Conservation (phyloP, 2,329 filamentous ascomycete species). For the Madurella fahalii region DNA sequence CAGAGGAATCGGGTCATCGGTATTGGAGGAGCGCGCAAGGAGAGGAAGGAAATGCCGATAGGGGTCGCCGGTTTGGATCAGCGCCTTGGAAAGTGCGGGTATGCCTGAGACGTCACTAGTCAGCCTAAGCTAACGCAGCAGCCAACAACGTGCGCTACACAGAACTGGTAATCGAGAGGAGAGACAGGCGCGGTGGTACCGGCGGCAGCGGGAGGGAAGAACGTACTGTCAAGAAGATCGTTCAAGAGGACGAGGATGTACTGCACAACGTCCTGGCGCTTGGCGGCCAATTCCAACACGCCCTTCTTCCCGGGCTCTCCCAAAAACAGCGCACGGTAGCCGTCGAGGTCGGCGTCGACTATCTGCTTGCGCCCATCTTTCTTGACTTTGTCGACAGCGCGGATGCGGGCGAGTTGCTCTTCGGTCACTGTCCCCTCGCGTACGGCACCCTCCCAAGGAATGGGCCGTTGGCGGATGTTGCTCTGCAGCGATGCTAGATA, state of each 20-base stretch:
- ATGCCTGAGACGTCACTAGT: slow-evolving; percentile 55
- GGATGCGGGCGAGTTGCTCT: slow-evolving; percentile 90
- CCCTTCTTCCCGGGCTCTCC: slow-evolving; percentile 65
- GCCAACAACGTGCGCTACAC: not conserved
- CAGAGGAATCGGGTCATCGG: slow-evolving; percentile 77
- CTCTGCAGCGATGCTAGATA: slow-evolving; percentile 84
- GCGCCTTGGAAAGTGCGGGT: slow-evolving; percentile 69
- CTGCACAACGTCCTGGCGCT: slow-evolving; percentile 86
- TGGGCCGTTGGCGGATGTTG: slow-evolving; percentile 93
- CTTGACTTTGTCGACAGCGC: slow-evolving; percentile 91
- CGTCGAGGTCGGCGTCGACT: slow-evolving; percentile 73
- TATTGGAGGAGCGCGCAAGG: slow-evolving; percentile 69
- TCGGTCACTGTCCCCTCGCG: slow-evolving; percentile 91
- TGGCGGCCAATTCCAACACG: slow-evolving; percentile 79
- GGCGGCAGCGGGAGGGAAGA: slow-evolving; percentile 5
- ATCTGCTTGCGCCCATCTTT: slow-evolving; percentile 83
- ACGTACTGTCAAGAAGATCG: slow-evolving; percentile 79
- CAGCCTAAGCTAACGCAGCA: not conserved
- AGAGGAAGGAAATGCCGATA: slow-evolving; percentile 82
- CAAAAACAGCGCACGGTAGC: slow-evolving; percentile 76
- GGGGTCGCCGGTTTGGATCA: slow-evolving; percentile 71
- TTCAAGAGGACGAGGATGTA: slow-evolving; percentile 87
- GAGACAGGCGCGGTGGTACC: not conserved
- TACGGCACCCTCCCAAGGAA: slow-evolving; percentile 96
- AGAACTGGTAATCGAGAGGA: not conserved